Conservation (phyloP, 768 basidiomycete genomes). For the Russula vinacea region DNA sequence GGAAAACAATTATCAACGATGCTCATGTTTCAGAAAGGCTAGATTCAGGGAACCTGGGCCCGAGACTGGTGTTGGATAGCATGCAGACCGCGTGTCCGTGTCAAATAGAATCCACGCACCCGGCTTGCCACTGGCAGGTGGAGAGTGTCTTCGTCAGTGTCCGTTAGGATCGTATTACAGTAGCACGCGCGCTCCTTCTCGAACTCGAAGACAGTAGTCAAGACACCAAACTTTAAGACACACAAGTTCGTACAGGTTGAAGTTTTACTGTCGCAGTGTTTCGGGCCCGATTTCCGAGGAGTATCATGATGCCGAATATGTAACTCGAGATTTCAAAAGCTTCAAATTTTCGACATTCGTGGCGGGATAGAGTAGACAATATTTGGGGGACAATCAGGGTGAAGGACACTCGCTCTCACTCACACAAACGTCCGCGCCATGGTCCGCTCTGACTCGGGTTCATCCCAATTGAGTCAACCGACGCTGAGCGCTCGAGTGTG, state of each 20-base stretch:
- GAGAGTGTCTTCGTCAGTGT: not conserved
- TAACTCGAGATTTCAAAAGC: not conserved
- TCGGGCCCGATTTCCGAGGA: not conserved
- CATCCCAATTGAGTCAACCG: not conserved
- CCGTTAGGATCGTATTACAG: not conserved
- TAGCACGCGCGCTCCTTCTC: not conserved
- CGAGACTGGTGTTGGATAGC: not conserved
- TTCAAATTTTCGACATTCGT: not conserved
- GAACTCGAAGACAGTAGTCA: not conserved
- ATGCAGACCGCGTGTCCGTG: constrained; percentile 7
- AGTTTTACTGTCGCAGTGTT: not conserved
- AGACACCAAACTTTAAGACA: not conserved
- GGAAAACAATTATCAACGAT: not conserved
- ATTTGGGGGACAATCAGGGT: too few species aligned
- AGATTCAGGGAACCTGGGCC: constrained; percentile 3
- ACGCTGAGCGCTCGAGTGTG: constrained; percentile 20
- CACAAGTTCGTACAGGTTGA: not conserved
- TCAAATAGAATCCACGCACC: not conserved
- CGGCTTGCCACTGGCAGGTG: not conserved
- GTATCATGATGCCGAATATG: not conserved
- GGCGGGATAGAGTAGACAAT: not conserved
- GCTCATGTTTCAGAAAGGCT: constrained; percentile 4
- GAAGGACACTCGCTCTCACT: not conserved
- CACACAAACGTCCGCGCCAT: not conserved
- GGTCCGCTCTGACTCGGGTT: not conserved